A percentile compares a stretch with the other conserved stretches of the same genome.
These are phyloP conservation scores for Stagonosporopsis cucurbitacearum DNA, from an alignment of 2,329 filamentous ascomycete genomes.

Conservation along the genomic window DNA sequence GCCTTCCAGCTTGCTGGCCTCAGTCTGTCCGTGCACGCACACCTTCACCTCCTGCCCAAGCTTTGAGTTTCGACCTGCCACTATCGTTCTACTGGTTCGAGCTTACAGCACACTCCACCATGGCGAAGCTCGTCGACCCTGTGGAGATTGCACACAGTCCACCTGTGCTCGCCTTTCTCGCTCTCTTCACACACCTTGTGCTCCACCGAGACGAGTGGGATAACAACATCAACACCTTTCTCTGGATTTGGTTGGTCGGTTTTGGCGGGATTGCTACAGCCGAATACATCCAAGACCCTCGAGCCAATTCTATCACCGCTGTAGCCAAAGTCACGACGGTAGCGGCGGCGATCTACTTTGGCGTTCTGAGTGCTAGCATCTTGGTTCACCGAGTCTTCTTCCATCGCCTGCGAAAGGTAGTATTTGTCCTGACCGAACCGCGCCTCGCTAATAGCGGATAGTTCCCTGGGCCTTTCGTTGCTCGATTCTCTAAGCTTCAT, in stretches of 20 bases:
- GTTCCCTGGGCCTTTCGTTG: slow-evolving; percentile 50
- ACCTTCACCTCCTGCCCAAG: no score
- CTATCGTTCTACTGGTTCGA: background rate
- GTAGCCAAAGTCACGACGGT: slow-evolving; percentile 19
- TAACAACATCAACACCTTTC: slow-evolving; percentile 22
- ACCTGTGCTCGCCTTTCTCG: slow-evolving; percentile 25
- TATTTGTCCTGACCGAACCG: background rate
- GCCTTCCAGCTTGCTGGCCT: background rate
- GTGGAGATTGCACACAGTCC: slow-evolving; percentile 31
- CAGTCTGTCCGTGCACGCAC: background rate
- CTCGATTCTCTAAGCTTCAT: slow-evolving; percentile 50
- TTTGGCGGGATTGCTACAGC: slow-evolving; percentile 26
- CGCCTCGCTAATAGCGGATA: slow-evolving; percentile 5
- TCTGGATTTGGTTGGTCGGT: slow-evolving; percentile 22
- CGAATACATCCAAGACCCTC: slow-evolving; percentile 26
- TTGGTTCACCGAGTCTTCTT: slow-evolving; percentile 50
- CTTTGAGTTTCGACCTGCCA: background rate
- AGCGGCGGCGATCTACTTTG: slow-evolving; percentile 31
- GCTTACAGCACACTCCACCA: background rate
- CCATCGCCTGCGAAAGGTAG: slow-evolving; percentile 47
- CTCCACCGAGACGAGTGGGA: slow-evolving; percentile 38
- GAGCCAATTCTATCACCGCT: slow-evolving; percentile 12
- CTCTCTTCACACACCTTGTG: slow-evolving; percentile 32
- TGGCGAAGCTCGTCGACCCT: slow-evolving; percentile 13
- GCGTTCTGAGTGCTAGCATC: slow-evolving; percentile 42